A percentile compares a stretch with the other conserved stretches of the same genome.
These are phyloP conservation scores for Scedosporium dehoogii DNA, from an alignment of 2,329 filamentous ascomycete species.

Conservation along the genomic window DNA sequence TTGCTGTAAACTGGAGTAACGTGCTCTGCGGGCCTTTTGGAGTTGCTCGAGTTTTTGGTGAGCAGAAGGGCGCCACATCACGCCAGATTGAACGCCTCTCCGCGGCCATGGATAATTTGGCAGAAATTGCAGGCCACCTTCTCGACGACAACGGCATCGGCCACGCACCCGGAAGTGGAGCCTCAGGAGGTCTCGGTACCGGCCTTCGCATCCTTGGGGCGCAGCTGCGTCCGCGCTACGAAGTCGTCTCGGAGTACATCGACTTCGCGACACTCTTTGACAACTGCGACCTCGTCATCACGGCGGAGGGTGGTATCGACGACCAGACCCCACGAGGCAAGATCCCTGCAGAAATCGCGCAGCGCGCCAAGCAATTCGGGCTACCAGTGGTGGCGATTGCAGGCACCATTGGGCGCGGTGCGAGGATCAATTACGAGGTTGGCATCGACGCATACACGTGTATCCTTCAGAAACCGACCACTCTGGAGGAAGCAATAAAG, in stretches of 20 bases:
- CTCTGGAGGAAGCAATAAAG: constrained; percentile 19
- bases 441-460: constrained; percentile 24
- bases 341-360: constrained; percentile 41
- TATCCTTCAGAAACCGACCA: constrained; percentile 21
- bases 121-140: constrained; percentile 21
- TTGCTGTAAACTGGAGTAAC: constrained; percentile 41
- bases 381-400: constrained; percentile 33
- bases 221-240: constrained; percentile 33
- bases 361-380: constrained; percentile 31
- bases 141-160: constrained; percentile 25
- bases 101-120: constrained; percentile 30
- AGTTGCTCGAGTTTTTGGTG: constrained; percentile 39
- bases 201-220: constrained; percentile 39
- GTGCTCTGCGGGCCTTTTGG: constrained; percentile 37
- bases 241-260: constrained; percentile 40
- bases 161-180: constrained; percentile 33
- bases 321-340: constrained; percentile 40
- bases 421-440: constrained; percentile 22
- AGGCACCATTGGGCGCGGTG: constrained; percentile 24
- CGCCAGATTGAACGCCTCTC: constrained; percentile 31
- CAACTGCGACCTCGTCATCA: constrained; percentile 39
- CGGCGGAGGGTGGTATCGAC: constrained; percentile 42
- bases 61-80: constrained; percentile 38
- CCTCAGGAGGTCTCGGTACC: constrained; percentile 41
- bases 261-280: constrained; percentile 34